Conservation (phyloP, 2,329 filamentous ascomycete species). For the Clarireedia sp. region DNA sequence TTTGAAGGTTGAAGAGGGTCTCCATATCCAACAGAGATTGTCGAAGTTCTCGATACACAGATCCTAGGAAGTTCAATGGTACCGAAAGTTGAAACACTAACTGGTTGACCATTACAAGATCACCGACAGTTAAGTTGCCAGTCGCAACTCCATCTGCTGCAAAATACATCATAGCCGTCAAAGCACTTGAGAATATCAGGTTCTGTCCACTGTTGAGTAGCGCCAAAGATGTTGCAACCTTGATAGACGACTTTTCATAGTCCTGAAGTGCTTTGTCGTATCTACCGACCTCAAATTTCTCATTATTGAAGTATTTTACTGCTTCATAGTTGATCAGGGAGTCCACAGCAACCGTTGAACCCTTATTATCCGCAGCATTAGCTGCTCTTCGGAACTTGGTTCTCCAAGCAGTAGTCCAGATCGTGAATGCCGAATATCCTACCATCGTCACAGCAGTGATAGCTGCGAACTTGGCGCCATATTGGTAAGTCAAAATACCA, state of each 20-base stretch:
- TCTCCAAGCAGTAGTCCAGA: constrained; percentile 91
- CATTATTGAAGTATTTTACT: constrained; percentile 99
- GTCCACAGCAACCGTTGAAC: constrained; percentile 90
- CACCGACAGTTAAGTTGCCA: constrained; percentile 80
- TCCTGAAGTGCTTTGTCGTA: constrained; percentile 81
- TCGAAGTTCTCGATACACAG: constrained; percentile 89
- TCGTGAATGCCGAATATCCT: constrained; percentile 93
- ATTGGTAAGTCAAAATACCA: constrained; percentile 93
- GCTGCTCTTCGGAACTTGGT: constrained; percentile 93
- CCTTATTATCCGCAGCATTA: constrained; percentile 92
- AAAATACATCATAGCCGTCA: constrained; percentile 98
- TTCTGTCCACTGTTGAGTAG: constrained; percentile 94
- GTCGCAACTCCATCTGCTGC: constrained; percentile 81
- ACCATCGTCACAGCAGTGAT: constrained; percentile 89
- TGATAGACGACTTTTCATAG: constrained; percentile 93
- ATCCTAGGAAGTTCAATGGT: constrained; percentile 95
- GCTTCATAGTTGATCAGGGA: constrained; percentile 98
- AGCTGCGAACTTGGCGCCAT: constrained; percentile 82
- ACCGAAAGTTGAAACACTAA: constrained; percentile 97
- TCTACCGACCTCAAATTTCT: constrained; percentile 82
- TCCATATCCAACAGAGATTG: constrained; percentile 98
- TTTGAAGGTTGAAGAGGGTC: constrained; percentile 93
- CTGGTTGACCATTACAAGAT: constrained; percentile 98
- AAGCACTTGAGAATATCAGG: constrained; percentile 87
- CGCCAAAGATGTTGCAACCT: constrained; percentile 87